Percentiles rank a stretch among this genome's conserved stretches.
phyloP scores from a whole-genome alignment of 352 stramenopile genomes.

The Phytopythium aichiense region DNA sequence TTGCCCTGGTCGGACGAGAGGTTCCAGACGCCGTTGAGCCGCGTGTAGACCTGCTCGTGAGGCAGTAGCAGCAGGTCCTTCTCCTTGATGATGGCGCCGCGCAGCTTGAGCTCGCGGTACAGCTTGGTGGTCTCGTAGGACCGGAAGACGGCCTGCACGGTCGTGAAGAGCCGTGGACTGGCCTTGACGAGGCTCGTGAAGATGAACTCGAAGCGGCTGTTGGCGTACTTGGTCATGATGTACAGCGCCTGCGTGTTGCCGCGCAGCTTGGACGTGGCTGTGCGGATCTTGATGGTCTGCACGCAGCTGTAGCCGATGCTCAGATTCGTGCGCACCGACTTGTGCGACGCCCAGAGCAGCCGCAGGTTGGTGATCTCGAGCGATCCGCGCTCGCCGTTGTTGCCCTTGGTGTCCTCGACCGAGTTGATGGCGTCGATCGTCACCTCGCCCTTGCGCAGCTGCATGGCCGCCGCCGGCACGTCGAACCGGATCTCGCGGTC shows the following conservation, averaged over 20 bases:
- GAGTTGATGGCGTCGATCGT: slow-evolving; percentile 92
- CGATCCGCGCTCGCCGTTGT: slow-evolving; percentile 89
- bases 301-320: slow-evolving; percentile 86
- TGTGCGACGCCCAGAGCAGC: slow-evolving; percentile 90
- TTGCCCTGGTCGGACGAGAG: slow-evolving; percentile 91
- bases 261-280: slow-evolving; percentile 85
- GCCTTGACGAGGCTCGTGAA: slow-evolving; percentile 93
- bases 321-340: slow-evolving; percentile 79
- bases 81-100: slow-evolving; percentile 90
- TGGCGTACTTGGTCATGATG: slow-evolving; percentile 89
- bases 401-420: slow-evolving; percentile 94
- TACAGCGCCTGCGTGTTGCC: slow-evolving; percentile 90
- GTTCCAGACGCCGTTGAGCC: slow-evolving; percentile 90
- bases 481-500: slow-evolving; percentile 91
- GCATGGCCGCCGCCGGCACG: slow-evolving; percentile 47
- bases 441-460: slow-evolving; percentile 75
- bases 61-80: slow-evolving; percentile 84
- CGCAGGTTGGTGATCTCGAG: slow-evolving; percentile 92
- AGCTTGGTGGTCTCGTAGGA: slow-evolving; percentile 92
- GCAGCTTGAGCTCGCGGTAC: slow-evolving; percentile 91
- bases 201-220: slow-evolving; percentile 91
- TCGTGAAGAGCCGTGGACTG: slow-evolving; percentile 90
- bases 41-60: slow-evolving; percentile 88
- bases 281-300: slow-evolving; percentile 87
- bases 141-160: slow-evolving; percentile 89